A percentile compares a stretch with the other conserved stretches of the same genome.
Evolutionary conservation across 192 early-diverging fungal species (phyloP).

Genomic region (Backusella morwellensis): DNA sequence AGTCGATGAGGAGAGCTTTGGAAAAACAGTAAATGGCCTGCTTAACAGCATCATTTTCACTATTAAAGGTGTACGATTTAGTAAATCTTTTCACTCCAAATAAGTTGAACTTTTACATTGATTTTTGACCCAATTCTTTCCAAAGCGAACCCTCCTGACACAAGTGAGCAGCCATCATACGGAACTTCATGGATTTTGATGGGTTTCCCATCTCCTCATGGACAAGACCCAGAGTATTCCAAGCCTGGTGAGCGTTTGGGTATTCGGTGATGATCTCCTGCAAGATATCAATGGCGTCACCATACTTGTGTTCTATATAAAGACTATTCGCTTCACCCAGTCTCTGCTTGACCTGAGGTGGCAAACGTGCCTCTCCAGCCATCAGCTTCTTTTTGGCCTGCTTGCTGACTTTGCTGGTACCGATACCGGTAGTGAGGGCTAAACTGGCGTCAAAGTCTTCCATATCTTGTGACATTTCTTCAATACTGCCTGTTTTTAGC

Average conservation of each 20-base stretch:
- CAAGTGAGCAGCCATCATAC: constrained; percentile 91
- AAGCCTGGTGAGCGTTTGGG: constrained; percentile 73
- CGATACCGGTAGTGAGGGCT: constrained; percentile 17
- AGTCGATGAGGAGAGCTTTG: constrained; percentile 64
- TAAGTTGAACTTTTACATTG: constrained; percentile 45
- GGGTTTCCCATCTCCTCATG: constrained; percentile 82
- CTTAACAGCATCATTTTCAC: constrained; percentile 58
- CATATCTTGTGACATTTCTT: constrained; percentile 17
- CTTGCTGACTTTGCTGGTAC: constrained; percentile 5
- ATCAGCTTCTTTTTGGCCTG: not conserved
- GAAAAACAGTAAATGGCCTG: constrained; percentile 86
- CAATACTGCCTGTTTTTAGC: constrained; percentile 1
- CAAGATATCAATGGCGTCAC: constrained; percentile 67
- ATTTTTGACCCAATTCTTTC: constrained; percentile 77
- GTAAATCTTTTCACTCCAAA: not conserved
- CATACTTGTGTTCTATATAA: constrained; percentile 70
- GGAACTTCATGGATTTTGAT: constrained; percentile 70
- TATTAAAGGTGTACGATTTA: not conserved
- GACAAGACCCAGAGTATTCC: constrained; percentile 87
- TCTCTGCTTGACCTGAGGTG: constrained; percentile 51
- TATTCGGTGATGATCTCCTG: constrained; percentile 76
- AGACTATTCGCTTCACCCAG: constrained; percentile 78
- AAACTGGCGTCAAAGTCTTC: constrained; percentile 29
- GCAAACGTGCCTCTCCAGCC: constrained; percentile 16
- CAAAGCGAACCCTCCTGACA: constrained; percentile 71